phyloP scores from a whole-genome alignment of 305 asterid genomes.

The Ajuga reptans region DNA sequence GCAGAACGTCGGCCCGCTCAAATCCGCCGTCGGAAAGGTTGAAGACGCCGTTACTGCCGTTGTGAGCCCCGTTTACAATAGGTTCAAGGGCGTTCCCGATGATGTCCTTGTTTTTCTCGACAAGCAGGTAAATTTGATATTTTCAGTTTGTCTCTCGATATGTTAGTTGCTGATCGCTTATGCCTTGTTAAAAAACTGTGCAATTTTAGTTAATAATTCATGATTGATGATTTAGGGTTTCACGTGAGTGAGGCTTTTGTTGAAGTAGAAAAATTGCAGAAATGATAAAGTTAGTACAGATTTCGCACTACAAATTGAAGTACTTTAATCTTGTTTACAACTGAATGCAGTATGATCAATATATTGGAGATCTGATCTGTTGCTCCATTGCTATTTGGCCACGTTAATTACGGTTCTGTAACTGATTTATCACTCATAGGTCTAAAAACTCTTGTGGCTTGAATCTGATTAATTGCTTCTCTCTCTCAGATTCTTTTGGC shows the following conservation, averaged over 20 bases:
- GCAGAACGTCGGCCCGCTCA: conserved; percentile 38
- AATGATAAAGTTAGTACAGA: neutral
- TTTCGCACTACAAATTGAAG: neutral
- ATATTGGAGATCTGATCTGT: neutral
- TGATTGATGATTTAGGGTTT: neutral
- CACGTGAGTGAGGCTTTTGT: neutral
- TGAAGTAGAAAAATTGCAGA: neutral
- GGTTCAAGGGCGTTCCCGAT: conserved; percentile 30
- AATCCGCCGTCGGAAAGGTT: conserved; percentile 33
- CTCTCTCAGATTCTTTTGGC: no score
- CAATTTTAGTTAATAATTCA: neutral
- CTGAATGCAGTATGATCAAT: neutral
- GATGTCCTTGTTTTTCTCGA: conserved; percentile 52
- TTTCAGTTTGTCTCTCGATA: no score
- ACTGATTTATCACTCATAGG: no score
- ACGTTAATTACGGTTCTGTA: neutral
- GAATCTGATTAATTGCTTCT: no score
- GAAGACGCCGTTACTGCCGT: conserved; percentile 36
- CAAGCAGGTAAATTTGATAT: conserved; percentile 33
- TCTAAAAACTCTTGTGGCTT: no score
- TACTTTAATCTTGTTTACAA: neutral
- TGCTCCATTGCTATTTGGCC: neutral
- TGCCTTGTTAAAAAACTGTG: neutral
- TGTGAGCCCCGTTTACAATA: conserved; percentile 35
- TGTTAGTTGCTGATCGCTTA: no score